Base-by-base conservation (phyloP, 2,329 filamentous ascomycete genomes). In the Cladosporium sp. region DNA sequence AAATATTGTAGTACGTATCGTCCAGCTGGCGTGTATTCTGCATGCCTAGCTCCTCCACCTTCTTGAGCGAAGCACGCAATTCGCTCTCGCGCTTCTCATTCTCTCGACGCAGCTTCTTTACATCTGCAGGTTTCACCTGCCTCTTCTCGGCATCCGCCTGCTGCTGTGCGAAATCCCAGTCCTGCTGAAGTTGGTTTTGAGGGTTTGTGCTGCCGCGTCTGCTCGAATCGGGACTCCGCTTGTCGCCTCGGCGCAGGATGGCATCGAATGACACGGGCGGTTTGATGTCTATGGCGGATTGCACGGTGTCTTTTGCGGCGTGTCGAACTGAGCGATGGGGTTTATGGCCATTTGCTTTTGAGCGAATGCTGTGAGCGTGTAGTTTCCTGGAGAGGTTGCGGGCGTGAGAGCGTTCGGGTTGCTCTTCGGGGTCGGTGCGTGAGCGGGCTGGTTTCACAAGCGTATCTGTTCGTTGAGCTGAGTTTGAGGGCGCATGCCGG, bases 1-100 rank as follows among this genome's bases (percentile, higher is more conserved):
- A 73, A 8, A 90, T 78, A 0, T 80, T 79, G 56, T 86, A 86
- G 69, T 90, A 91, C 3, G 84, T 84, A 52, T 85, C 80, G 64
- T 91, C 86, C 36, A 92, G 78, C 29, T 78, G 78, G 53, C 78
- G 75, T 13, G 83, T 86, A 19, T 49, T 80, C 75, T 18, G 85
- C 85, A 63, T 83, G 76, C 27, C 76, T 70, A 57, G 76, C 77
- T 65, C 62, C 48, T 66, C 62, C 9, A 90, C 72, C 42, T 56
- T 57, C 45, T 70, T 67, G 8, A 76, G 60, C 18, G 69, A 67
- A 16, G 59, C 51, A 6, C 67, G 65, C 7, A 76, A 63, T 45
- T 73, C 67, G 41, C 58, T 61, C 60, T 59, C 63, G 60, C 72
- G 64, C 57, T 61, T 69, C 62, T 49, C 69, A 60, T 65, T 66